Evolutionary conservation across 768 basidiomycete genomes (phyloP), one percentile per base, ranked within the genome.

Genomic region (Pleurotus cornucopiae): DNA sequence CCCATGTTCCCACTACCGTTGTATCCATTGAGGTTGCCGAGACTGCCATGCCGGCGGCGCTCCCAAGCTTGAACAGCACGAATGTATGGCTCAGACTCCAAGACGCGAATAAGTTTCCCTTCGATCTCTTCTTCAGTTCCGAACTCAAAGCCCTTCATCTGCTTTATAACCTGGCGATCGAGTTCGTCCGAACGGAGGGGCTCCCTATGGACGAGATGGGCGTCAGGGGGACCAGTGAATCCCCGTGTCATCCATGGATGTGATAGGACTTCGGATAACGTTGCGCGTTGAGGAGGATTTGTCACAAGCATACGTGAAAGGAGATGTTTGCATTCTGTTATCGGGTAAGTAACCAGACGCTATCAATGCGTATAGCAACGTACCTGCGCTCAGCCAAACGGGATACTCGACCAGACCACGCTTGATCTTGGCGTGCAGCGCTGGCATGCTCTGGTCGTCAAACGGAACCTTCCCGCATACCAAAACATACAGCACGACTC

Each of bases 381-480:
- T 67, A 94, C 93, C 94, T 60, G 89, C 83, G 63, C 90, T 94
- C 13, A 98, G 76, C 97, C 97, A 99, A 2, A 91, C 90, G 0
- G 96, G 96, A 66, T 98, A 98, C 66, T 99, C 97, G 30, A 98
- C 95, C 40, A 94, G 73, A 0, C 97, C 96, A 4, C 95, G 85
- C 71, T 99, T 99, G 72, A 99, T 99, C 75, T 98, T 99, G 21
- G 97, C 97, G 68, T 98, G 97, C 53, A 99, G 74, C 0, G 97
- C 97, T 1, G 97, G 96, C 97, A 98, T 99, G 67, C 89, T 94
- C 71, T 98, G 94, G 68, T 99, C 97, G 64, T 99, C 97, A 67
- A 99, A 98, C 0, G 97, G 96, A 2, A 99, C 97, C 73, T 97
- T 98, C 47, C 97, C 97, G 67, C 96, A 99, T 0, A 99, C 95